These are phyloP conservation scores for Boletales sp. DNA, from an alignment of 768 basidiomycete species.

Conservation along the genomic window DNA sequence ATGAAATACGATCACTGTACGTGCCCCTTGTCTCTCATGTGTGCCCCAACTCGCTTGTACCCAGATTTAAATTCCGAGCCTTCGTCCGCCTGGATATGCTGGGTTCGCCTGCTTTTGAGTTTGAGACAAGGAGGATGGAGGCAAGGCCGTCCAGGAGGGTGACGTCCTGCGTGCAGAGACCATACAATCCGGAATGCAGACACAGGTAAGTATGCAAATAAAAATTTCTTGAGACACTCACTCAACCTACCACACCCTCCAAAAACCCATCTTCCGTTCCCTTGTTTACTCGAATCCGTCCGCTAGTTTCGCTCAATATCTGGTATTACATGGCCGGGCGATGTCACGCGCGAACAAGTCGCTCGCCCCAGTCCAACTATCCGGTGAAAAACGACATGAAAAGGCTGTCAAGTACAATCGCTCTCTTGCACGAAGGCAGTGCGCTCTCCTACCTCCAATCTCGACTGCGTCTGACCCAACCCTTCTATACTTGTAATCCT, in stretches of 20 bases:
- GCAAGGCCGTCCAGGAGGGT: conserved; percentile 79
- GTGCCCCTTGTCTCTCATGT: conserved; percentile 24
- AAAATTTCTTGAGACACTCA: background rate
- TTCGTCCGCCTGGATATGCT: conserved; percentile 91
- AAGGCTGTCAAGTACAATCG: conserved; percentile 94
- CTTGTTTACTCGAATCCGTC: conserved; percentile 93
- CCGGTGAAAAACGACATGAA: conserved; percentile 76
- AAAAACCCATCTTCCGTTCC: conserved; percentile 86
- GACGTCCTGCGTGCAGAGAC: conserved; percentile 67
- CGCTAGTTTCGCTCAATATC: conserved; percentile 69
- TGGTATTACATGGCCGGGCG: conserved; percentile 93
- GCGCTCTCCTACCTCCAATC: conserved; percentile 7
- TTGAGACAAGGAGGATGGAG: conserved; percentile 90
- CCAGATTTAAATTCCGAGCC: conserved; percentile 59
- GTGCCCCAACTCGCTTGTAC: conserved; percentile 1
- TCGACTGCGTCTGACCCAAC: background rate
- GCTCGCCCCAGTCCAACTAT: conserved; percentile 74
- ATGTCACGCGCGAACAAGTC: conserved; percentile 90
- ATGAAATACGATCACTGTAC: conserved; percentile 82
- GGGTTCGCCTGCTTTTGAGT: conserved; percentile 84
- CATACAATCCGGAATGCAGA: conserved; percentile 35
- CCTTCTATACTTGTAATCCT: conserved; percentile 60
- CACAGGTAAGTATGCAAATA: conserved; percentile 27
- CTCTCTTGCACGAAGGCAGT: conserved; percentile 96
- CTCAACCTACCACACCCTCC: conserved; percentile 36